Conservation (phyloP, 768 basidiomycete genomes). For the Lactarius deliciosus region DNA sequence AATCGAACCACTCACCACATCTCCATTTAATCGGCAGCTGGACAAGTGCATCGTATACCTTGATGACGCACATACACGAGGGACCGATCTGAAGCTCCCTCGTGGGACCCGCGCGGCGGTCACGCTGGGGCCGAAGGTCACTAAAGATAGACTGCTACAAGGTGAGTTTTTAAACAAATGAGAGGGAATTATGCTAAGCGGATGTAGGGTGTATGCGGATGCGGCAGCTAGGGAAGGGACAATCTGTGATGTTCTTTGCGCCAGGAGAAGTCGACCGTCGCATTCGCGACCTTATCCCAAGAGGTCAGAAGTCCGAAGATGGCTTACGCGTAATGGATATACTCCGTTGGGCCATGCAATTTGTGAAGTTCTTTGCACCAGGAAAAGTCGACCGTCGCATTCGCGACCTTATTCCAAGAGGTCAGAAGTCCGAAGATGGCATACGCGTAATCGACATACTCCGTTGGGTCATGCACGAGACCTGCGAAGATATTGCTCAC, state of each 20-base stretch:
- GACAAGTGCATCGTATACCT: too few relatives aligned
- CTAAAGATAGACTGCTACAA: too few relatives aligned
- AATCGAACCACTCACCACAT: slow-evolving; percentile 37
- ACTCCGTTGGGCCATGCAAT: slow-evolving; percentile 16
- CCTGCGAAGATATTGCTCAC: slow-evolving; percentile 10
- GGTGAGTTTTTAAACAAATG: not conserved
- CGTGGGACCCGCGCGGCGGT: too few relatives aligned
- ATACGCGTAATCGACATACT: slow-evolving; percentile 8
- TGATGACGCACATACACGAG: too few relatives aligned
- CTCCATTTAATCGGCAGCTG: too few relatives aligned
- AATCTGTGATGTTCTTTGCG: slow-evolving; percentile 16
- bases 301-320: not conserved
- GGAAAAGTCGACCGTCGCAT: slow-evolving; percentile 14
- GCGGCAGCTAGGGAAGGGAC: slow-evolving; percentile 13
- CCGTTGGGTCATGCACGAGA: slow-evolving; percentile 18
- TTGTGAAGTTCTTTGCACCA: slow-evolving; percentile 13
- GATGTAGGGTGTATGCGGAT: slow-evolving; percentile 17
- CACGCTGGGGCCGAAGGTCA: too few relatives aligned
- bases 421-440: too few relatives aligned
- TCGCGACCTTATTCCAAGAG: not conserved
- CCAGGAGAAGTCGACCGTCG: slow-evolving; percentile 13
- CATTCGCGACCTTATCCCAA: slow-evolving; percentile 6
- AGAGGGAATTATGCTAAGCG: too few relatives aligned
- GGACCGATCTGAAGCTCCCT: too few relatives aligned
- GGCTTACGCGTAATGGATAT: slow-evolving; percentile 3